phyloP scores from a whole-genome alignment of 345 rosid genomes.

The Theobroma cacao region DNA sequence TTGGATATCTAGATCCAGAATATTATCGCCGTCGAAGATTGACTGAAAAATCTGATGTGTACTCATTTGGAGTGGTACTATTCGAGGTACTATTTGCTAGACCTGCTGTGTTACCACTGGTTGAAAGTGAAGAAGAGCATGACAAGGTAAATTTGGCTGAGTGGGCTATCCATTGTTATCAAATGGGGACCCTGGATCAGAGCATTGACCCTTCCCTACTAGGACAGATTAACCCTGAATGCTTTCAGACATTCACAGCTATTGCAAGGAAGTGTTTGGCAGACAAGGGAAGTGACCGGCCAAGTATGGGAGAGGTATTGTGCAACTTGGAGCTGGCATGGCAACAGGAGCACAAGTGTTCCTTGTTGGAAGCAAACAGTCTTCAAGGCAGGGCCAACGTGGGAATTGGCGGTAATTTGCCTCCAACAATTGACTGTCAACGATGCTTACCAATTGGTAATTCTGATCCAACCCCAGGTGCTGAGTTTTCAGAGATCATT shows the following conservation, averaged over 20 bases:
- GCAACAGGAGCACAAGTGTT: conserved; percentile 40
- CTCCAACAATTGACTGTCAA: background rate
- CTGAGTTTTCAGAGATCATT: conserved; percentile 39
- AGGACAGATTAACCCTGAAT: conserved; percentile 46
- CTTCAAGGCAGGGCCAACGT: conserved; percentile 24
- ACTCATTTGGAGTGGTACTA: conserved; percentile 66
- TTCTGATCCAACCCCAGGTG: conserved; percentile 8
- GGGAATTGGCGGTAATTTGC: conserved; percentile 6
- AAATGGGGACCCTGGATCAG: conserved; percentile 32
- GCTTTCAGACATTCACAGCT: conserved; percentile 56
- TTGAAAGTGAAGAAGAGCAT: conserved; percentile 39
- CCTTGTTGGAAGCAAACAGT: conserved; percentile 25
- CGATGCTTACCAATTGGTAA: background rate
- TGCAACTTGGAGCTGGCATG: conserved; percentile 76
- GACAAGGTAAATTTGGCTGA: conserved; percentile 44
- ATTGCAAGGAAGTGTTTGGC: conserved; percentile 60
- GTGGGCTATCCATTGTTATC: conserved; percentile 44
- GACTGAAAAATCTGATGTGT: conserved; percentile 67
- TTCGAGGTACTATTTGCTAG: conserved; percentile 52
- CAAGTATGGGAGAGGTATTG: conserved; percentile 71
- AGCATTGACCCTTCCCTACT: conserved; percentile 45
- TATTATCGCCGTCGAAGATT: conserved; percentile 45
- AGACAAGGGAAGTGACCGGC: conserved; percentile 61
- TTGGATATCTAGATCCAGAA: conserved; percentile 62
- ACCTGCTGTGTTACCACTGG: conserved; percentile 36